Percentiles rank a stretch among this genome's conserved stretches.
Evolutionary conservation across 768 basidiomycete genomes (phyloP).

Genomic region (Obba rivulosa): DNA sequence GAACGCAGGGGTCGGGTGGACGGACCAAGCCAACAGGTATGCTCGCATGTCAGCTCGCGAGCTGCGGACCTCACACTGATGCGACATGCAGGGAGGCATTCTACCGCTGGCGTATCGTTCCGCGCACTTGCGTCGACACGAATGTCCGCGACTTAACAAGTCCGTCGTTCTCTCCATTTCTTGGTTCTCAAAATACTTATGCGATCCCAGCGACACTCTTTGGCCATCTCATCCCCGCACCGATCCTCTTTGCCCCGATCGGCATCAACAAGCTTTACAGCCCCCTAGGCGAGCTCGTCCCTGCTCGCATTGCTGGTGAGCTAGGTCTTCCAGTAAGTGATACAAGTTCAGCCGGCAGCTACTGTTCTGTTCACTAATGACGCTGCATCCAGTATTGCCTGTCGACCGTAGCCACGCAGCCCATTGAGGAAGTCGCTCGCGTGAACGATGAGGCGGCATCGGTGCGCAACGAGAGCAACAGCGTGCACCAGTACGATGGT

Average conservation of each 20-base stretch:
- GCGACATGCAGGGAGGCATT: slow-evolving; percentile 37
- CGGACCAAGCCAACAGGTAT: slow-evolving; percentile 43
- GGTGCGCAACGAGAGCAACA: slow-evolving; percentile 31
- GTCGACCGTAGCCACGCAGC: slow-evolving; percentile 44
- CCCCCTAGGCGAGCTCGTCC: slow-evolving; percentile 39
- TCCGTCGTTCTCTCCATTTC: slow-evolving; percentile 16
- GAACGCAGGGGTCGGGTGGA: slow-evolving; percentile 49
- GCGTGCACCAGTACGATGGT: slow-evolving; percentile 29
- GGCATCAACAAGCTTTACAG: slow-evolving; percentile 51
- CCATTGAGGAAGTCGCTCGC: slow-evolving; percentile 45
- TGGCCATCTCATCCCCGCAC: slow-evolving; percentile 43
- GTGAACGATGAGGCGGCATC: slow-evolving; percentile 40
- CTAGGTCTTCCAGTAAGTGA: slow-evolving; percentile 34
- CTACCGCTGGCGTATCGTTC: slow-evolving; percentile 50
- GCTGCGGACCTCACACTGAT: not conserved
- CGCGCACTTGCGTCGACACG: slow-evolving; percentile 50
- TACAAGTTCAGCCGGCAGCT: not conserved
- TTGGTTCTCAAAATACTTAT: not conserved
- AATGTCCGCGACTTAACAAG: slow-evolving; percentile 42
- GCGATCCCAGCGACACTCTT: slow-evolving; percentile 32
- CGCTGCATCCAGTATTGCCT: slow-evolving; percentile 35
- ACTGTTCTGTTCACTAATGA: slow-evolving; percentile 1
- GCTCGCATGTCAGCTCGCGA: not conserved
- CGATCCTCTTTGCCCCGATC: slow-evolving; percentile 51
- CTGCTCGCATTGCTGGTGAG: slow-evolving; percentile 42